A percentile compares a stretch with the other conserved stretches of the same genome.
Conservation (phyloP, 345 rosid species). For the Sonneratia alba region DNA sequence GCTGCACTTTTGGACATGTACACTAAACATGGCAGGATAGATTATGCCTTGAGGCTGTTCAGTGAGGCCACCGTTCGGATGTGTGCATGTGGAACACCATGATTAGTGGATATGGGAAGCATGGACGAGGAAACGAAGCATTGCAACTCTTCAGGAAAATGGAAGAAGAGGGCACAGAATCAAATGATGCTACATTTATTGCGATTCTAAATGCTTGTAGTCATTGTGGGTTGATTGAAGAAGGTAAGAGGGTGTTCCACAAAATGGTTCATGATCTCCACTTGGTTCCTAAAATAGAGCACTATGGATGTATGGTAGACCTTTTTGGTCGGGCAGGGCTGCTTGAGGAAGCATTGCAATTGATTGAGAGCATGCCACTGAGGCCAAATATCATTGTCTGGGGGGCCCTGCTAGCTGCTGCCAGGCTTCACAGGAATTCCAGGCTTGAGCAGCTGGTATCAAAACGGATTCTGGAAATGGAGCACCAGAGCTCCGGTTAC, state of each 20-base stretch:
- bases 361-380: slow-evolving; percentile 32
- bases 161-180: slow-evolving; percentile 24
- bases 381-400: slow-evolving; percentile 32
- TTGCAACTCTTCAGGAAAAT: slow-evolving; percentile 29
- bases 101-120: slow-evolving; percentile 35
- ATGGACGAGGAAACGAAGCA: slow-evolving; percentile 36
- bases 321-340: slow-evolving; percentile 46
- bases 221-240: slow-evolving; percentile 42
- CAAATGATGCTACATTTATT: slow-evolving; percentile 33
- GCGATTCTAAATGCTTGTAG: slow-evolving; percentile 41
- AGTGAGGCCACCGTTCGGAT: slow-evolving; percentile 18
- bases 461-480: slow-evolving; percentile 19
- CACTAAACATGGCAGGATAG: slow-evolving; percentile 36
- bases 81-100: slow-evolving; percentile 40
- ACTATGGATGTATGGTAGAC: slow-evolving; percentile 54
- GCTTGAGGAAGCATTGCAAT: slow-evolving; percentile 34
- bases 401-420: slow-evolving; percentile 41
- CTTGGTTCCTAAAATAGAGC: slow-evolving; percentile 39
- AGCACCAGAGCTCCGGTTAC: slow-evolving; percentile 25
- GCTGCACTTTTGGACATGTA: slow-evolving; percentile 44
- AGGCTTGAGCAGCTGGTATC: slow-evolving; percentile 25
- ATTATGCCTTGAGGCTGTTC: slow-evolving; percentile 26
- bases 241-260: slow-evolving; percentile 28
- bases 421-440: slow-evolving; percentile 24
- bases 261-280: slow-evolving; percentile 22